Base-by-base conservation (phyloP, 2,329 filamentous ascomycete genomes). In the Aureobasidium namibiae region DNA sequence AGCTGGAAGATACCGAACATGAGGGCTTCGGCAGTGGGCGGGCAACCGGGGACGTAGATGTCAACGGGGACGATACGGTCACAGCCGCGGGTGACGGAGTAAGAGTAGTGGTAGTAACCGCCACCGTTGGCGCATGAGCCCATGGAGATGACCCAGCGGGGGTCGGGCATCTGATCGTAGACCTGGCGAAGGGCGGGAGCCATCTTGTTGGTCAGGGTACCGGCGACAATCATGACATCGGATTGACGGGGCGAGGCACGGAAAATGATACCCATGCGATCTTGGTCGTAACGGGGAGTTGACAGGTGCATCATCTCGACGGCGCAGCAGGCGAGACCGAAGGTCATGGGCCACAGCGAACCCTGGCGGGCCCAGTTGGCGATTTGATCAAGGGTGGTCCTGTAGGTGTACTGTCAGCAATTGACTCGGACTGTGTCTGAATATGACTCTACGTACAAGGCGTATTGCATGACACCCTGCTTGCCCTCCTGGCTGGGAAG, bases 171-270 rank as follows among this genome's bases (percentile, higher is more conserved):
- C 78, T 95, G 90, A 74, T 95, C 90, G 77, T 95, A 95, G 61
- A 94, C 86, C 75, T 92, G 89, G 71, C 90, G 81, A 66, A 95
- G 78, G 31, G 90, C 90, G 1, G 90, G 89, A 0, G 89, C 90
- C 90, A 95, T 95, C 79, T 95, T 95, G 81, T 95, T 95, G 64
- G 89, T 92, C 61, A 95, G 81, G n/a, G 90, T 95, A 50, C 90
- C 90, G 26, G 90, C 90, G 23, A 95, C 90, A 68, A 95, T 94
- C 90, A 95, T 94, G 65, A 95, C 87, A 74, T 95, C 90, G 62
- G 89, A 89, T 74, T 95, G 90, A 64, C 90, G 86, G 1, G 90
- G 90, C 14, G 89, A 92, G 61, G 89, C 90, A 66, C 90, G 86
- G 82, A 94, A 95, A 72, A 95, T 94, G 72, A 95, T 94, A 64